Base-by-base conservation (phyloP, 225 moss, liverwort and hornwort genomes). In the Ulota crispa region DNA sequence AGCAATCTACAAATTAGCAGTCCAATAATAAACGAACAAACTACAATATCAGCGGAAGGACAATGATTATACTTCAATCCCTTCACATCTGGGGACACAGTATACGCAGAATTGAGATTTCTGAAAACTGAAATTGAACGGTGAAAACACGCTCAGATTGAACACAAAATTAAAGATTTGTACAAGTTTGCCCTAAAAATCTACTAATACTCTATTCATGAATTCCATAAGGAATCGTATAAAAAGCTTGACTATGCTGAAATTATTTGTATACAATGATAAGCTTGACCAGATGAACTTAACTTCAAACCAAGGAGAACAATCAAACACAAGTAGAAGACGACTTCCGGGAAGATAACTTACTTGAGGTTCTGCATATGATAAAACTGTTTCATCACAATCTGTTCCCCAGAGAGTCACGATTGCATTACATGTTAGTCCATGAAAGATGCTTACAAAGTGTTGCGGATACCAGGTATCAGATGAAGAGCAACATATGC, bases 291-390 rank as follows among this genome's bases (percentile, higher is more conserved):
- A 45, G 50, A 43, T 31, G 24, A 68, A 68, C 37, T 73, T 14
- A 81, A 55, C 11, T 34, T 76, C 61, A 62, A 18, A 59, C 39
- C 8, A 59, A 27, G 54, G 12, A 39, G 16, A 30, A 56, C 8
- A 43, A 47, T 6, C 61, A 24, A 32, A 68, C 2, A 47, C 4
- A 70, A 61, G 14, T 6, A 36, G 2, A 24, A 28, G 4, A 18
- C 6, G 43, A 12, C 23, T 34, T 34, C 4, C 9, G 52, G 41
- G 14, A 12, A 70, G 47, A 20, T 3, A 56, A 82, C 93, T 73
- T 90, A 96, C 96, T 83, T 93, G 91, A 43, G 87, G 88, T 64
- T 94, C 94, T 83, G 93, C 88, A 64, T 82, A 89, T 45, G 83
- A 90, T 73, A 88, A 81, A 34, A 92, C 80, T 73, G 85, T 89